Evolutionary conservation across 176 grass and related monocot species (phyloP).

Genomic region (Canna indica): DNA sequence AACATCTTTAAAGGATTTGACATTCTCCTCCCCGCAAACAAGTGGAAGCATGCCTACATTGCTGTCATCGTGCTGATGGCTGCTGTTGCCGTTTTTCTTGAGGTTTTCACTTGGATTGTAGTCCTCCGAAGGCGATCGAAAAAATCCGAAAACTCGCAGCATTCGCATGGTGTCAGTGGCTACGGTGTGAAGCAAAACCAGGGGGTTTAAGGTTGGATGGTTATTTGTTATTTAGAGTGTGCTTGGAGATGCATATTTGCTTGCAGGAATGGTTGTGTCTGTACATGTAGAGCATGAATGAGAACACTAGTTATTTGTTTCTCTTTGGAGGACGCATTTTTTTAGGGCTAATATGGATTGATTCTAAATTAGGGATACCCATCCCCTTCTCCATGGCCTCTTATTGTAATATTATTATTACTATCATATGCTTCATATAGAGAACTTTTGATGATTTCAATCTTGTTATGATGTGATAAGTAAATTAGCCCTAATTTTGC

Average conservation of each 20-base stretch:
- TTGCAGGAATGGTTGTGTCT: neutral
- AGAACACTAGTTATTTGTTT: too few species aligned
- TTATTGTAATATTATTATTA: neutral
- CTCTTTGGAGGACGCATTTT: too few species aligned
- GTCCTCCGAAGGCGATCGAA: slow-evolving; percentile 38
- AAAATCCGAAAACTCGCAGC: slow-evolving; percentile 21
- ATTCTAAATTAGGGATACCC: neutral
- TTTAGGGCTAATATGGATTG: too few species aligned
- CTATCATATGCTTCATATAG: neutral
- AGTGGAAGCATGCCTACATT: slow-evolving; percentile 74
- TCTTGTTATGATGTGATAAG: too few species aligned
- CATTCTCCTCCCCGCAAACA: slow-evolving; percentile 53
- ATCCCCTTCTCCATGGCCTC: neutral
- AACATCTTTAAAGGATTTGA: slow-evolving; percentile 90
- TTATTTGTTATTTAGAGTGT: neutral
- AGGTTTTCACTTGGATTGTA: slow-evolving; percentile 62
- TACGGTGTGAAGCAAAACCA: slow-evolving; percentile 23
- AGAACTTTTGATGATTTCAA: too few species aligned
- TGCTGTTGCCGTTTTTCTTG: slow-evolving; percentile 46
- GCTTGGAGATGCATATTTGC: neutral
- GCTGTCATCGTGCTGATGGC: slow-evolving; percentile 45
- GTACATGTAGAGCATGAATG: too few species aligned
- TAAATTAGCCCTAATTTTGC: neutral
- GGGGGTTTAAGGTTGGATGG: slow-evolving; percentile 7
- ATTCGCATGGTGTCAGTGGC: slow-evolving; percentile 26